phyloP scores from a whole-genome alignment of 768 basidiomycete species.

The Kwoniella dendrophila region DNA sequence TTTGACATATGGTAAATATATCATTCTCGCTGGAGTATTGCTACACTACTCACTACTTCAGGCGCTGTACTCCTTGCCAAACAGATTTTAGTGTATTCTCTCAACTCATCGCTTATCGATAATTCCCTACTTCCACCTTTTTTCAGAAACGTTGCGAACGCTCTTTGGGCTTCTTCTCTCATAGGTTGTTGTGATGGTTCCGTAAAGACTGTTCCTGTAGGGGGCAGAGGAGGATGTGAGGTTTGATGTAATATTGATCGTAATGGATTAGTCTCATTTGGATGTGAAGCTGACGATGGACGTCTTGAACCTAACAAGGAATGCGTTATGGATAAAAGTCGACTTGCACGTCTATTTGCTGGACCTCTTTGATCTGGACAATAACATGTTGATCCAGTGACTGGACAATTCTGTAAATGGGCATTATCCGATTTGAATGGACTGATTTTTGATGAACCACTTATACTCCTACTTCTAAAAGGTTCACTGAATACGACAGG shows the following conservation, averaged over 20 bases:
- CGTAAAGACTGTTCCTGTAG: conserved; percentile 29
- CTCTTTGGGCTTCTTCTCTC: conserved; percentile 43
- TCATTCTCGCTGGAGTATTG: background rate
- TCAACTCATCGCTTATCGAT: conserved; percentile 46
- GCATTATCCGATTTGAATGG: background rate
- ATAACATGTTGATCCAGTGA: background rate
- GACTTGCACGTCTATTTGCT: background rate
- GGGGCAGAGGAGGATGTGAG: conserved; percentile 31
- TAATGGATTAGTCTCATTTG: conserved; percentile 4
- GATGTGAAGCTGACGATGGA: conserved; percentile 6
- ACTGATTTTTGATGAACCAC: conserved; percentile 2
- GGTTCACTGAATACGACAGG: conserved; percentile 17
- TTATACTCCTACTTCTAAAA: conserved; percentile 7
- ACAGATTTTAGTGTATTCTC: conserved; percentile 28
- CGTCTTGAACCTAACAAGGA: conserved; percentile 10
- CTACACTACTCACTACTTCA: conserved; percentile 50
- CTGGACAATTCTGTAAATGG: conserved; percentile 1
- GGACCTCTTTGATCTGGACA: conserved; percentile 2
- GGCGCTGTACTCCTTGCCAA: conserved; percentile 46
- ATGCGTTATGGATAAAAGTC: conserved; percentile 15
- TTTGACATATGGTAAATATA: background rate
- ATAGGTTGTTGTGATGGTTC: conserved; percentile 43
- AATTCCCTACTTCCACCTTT: conserved; percentile 44
- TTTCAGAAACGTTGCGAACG: conserved; percentile 47
- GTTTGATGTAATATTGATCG: conserved; percentile 24